These are phyloP conservation scores for Laetiporus sulphureus DNA, from an alignment of 1,284 basidiomycete genomes.

Conservation along the genomic window DNA sequence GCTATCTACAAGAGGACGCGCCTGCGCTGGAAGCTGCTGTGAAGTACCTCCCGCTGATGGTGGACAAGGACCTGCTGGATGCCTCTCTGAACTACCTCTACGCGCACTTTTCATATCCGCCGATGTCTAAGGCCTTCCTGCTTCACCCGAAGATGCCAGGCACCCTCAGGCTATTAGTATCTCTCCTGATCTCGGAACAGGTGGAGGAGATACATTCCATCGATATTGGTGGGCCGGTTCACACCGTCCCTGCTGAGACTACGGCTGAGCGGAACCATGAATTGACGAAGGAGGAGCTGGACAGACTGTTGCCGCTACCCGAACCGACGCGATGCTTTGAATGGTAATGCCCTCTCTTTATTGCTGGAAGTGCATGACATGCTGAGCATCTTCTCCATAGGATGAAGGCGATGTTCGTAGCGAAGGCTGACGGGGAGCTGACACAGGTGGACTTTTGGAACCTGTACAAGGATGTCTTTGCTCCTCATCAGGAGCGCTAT, in stretches of 20 bases:
- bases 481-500: constrained; percentile 44
- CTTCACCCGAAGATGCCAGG: constrained; percentile 61
- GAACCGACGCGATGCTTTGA: constrained; percentile 75
- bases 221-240: constrained; percentile 51
- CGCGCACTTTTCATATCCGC: constrained; percentile 63
- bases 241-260: constrained; percentile 46
- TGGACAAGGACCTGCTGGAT: constrained; percentile 63
- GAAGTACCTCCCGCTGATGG: constrained; percentile 67
- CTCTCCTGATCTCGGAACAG: constrained; percentile 61
- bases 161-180: constrained; percentile 59
- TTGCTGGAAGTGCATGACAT: not conserved
- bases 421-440: constrained; percentile 64
- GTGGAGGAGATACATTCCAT: constrained; percentile 56
- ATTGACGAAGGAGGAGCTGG: constrained; percentile 61
- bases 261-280: constrained; percentile 47
- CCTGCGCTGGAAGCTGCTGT: constrained; percentile 55
- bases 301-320: constrained; percentile 44
- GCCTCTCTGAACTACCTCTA: constrained; percentile 72
- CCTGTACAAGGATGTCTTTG: constrained; percentile 72
- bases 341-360: constrained; percentile 44
- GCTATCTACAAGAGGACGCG: constrained; percentile 45
- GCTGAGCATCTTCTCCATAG: constrained; percentile 31
- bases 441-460: constrained; percentile 91
- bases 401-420: constrained; percentile 78
- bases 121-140: constrained; percentile 73